These are phyloP conservation scores for Periconia macrospinosa DNA, from an alignment of 2,329 filamentous ascomycete genomes.

Conservation along the genomic window DNA sequence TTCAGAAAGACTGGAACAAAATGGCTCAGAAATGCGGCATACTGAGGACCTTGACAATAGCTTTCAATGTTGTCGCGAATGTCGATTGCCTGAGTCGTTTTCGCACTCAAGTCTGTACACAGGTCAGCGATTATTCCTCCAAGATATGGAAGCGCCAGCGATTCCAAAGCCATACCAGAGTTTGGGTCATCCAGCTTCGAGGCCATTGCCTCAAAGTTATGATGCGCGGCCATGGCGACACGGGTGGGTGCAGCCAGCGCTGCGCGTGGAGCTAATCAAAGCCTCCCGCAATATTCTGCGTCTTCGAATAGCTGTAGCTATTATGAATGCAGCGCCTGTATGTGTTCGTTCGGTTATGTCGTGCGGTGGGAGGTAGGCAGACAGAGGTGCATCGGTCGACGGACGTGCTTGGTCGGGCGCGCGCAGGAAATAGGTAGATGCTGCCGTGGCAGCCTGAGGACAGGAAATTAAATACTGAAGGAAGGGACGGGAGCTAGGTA, in stretches of 20 bases:
- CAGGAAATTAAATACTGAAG: constrained; percentile 21
- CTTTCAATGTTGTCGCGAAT: constrained; percentile 90
- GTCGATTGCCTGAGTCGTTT: constrained; percentile 79
- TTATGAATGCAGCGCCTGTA: not conserved
- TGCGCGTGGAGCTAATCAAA: constrained; percentile 18
- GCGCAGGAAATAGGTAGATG: constrained; percentile 8
- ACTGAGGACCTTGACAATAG: constrained; percentile 77
- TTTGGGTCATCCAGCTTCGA: constrained; percentile 50
- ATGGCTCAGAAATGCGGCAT: constrained; percentile 79
- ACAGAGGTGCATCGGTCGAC: constrained; percentile 28
- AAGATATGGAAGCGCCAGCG: constrained; percentile 1
- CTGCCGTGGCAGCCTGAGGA: constrained; percentile 4
- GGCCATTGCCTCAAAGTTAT: constrained; percentile 51
- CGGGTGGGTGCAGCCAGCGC: constrained; percentile 23
- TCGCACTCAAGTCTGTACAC: constrained; percentile 72
- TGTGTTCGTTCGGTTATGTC: constrained; percentile 14
- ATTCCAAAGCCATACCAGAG: constrained; percentile 31
- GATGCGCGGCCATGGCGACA: constrained; percentile 41
- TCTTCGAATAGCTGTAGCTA: not conserved
- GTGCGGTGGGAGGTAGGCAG: constrained; percentile 14
- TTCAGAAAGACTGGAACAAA: constrained; percentile 87
- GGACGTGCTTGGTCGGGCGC: constrained; percentile 21
- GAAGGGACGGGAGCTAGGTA: constrained; percentile 22
- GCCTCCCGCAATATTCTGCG: constrained; percentile 1
- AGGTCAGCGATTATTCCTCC: constrained; percentile 18